Evolutionary conservation across 2,329 filamentous ascomycete genomes (phyloP).

Genomic region (Curvularia eragrostidis): DNA sequence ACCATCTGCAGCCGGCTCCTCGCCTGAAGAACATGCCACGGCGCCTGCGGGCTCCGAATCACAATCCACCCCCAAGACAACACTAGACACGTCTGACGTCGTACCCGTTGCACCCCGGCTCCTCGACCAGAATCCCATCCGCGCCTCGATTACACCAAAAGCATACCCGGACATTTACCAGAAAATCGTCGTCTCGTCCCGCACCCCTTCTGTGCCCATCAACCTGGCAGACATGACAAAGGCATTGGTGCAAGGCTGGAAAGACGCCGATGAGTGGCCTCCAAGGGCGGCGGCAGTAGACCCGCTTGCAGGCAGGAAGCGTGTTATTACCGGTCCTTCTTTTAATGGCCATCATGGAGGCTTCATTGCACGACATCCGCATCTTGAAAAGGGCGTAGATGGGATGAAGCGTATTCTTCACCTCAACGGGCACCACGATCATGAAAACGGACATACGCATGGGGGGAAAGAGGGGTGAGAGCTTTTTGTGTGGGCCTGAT

Average conservation of each 20-base stretch:
- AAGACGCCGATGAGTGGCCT: slow-evolving; percentile 91
- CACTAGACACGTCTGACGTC: slow-evolving; percentile 49
- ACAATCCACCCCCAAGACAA: slow-evolving; percentile 10
- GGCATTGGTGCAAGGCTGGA: slow-evolving; percentile 88
- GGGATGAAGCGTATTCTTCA: slow-evolving; percentile 55
- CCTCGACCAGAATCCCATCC: slow-evolving; percentile 75
- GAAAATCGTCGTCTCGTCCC: slow-evolving; percentile 80
- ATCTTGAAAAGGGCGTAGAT: slow-evolving; percentile 54
- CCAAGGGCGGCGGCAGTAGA: slow-evolving; percentile 64
- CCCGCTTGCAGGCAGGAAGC: slow-evolving; percentile 52
- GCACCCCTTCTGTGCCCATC: slow-evolving; percentile 86
- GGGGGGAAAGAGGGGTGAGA: slow-evolving; percentile 23
- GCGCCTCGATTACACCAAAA: slow-evolving; percentile 74
- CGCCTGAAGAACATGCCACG: slow-evolving; percentile 15
- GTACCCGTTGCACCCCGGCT: slow-evolving; percentile 77
- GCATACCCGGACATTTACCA: slow-evolving; percentile 86
- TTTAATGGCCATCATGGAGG: slow-evolving; percentile 29
- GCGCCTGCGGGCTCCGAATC: slow-evolving; percentile 14
- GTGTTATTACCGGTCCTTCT: slow-evolving; percentile 23
- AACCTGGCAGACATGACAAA: slow-evolving; percentile 83
- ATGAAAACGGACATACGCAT: slow-evolving; percentile 13
- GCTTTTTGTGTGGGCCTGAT: background rate
- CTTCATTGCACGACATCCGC: slow-evolving; percentile 49
- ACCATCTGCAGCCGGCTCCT: slow-evolving; percentile 15
- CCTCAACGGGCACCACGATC: slow-evolving; percentile 34